Evolutionary conservation across 495 filamentous ascomycete species (phyloP), one percentile per base, ranked within the genome.

Genomic region (Bacidia gigantensis): DNA sequence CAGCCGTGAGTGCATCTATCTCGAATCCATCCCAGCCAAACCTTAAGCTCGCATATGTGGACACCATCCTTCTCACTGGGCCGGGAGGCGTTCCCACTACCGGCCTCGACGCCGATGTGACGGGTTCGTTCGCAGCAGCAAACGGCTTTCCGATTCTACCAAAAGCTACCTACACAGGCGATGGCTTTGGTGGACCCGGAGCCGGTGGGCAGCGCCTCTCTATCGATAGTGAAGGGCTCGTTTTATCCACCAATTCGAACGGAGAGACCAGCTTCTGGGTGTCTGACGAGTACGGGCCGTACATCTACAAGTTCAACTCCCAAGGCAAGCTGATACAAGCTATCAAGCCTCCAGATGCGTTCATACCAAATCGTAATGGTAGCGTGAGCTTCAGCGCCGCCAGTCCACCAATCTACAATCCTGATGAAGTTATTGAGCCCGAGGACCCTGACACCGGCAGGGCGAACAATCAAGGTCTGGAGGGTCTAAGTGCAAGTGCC

Each of bases 271-370:
- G 70, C 1, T 89, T 88, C 71, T 89, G 82, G 82, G 68, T 89
- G 26, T 79, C 73, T 32, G 86, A 89, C 61, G 85, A 92, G 62
- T 89, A 89, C 61, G 86, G 85, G 2, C 84, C 82, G 0, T 89
- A 81, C 55, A 67, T 87, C 21, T 88, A 81, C 69, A 72, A 80
- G 10, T 89, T 88, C 69, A 66, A 70, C 53, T 44, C 55, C 9
- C 57, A 58, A 0, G 86, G 86, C 24, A 69, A 66, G 41, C 80
- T 92, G 76, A 59, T 75, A 11, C 62, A 66, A 1, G 84, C 84
- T 2, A 82, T 89, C 50, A 75, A 74, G 26, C 84, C 85, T 0
- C 82, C 82, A 0, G 66, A 77, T 29, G 82, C 84, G 7, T 70
- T 80, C 44, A 75, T 92, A 22, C 85, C 84, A 1, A 65, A 73